Evolutionary conservation across 129 eudicot species (phyloP), one percentile per base, ranked within the genome.

Genomic region (Tanacetum coccineum): DNA sequence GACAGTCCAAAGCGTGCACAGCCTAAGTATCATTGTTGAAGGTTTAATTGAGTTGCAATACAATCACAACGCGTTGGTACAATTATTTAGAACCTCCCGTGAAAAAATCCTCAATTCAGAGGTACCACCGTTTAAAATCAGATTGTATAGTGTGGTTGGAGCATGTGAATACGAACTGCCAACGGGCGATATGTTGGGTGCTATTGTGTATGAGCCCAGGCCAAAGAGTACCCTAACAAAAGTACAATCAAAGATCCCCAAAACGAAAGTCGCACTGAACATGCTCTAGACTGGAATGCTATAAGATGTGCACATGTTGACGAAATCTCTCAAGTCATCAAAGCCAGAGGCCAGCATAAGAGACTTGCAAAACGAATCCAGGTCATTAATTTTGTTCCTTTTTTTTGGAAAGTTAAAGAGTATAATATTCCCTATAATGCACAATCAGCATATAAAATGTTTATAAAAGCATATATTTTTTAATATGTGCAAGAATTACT

Each of bases 221-320:
- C n/a, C n/a, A n/a, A n/a, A n/a, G n/a, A 51, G 74, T 80, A 57
- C 67, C 87, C 83, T 2, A 71, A 20, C 3, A 32, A 60, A 20
- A 22, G 54, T 68, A 45, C 5, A 17, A 57, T 15, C 22, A n/a
- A 18, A 45, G 42, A 46, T 66, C 46, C 45, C n/a, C 54, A 11
- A 40, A 45, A 36, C 4, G 72, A 44, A 22, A 46, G 26, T 28
- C 47, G 39, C 26, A 59, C 13, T 13, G 30, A 57, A 13, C 70
- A 83, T 47, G 52, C 80, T 58, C 40, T 84, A 59, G 85, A 84
- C 51, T 84, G 85, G 85, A 42, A 70, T 57, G 89, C 79, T 13
- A 81, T 84, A 42, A 40, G 72, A 59, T 60, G 70, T n/a, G 84
- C 88, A 17, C 9, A 44, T 17, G 53, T 9, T 48, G 10, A 13